Conservation (phyloP, 2,329 filamentous ascomycete species). For the Penicillium fuscoglaucum region DNA sequence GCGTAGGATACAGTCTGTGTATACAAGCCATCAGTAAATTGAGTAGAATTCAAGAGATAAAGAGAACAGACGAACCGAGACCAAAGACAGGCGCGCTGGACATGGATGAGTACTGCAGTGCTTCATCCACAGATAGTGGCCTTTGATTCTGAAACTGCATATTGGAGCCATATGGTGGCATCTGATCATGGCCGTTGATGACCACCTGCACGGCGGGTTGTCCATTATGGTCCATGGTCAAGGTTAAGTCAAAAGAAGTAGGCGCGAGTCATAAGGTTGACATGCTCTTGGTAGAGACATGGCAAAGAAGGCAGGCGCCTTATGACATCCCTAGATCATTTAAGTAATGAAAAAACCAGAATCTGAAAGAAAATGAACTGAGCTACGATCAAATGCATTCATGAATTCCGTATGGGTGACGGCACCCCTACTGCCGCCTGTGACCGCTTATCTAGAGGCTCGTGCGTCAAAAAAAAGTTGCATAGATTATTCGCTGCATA, state of each 20-base stretch:
- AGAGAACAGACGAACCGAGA: conserved; percentile 36
- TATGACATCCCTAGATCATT: conserved; percentile 24
- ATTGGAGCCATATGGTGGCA: conserved; percentile 27
- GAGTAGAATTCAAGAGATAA: conserved; percentile 14
- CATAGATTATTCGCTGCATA: conserved; percentile 3
- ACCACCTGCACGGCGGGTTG: conserved; percentile 45
- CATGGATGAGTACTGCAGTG: conserved; percentile 52
- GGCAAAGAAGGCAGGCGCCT: conserved; percentile 22
- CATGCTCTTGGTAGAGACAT: conserved; percentile 38
- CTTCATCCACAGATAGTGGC: conserved; percentile 49
- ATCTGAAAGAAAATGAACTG: conserved; percentile 11
- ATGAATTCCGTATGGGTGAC: conserved; percentile 19
- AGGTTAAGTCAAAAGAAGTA: conserved; percentile 25
- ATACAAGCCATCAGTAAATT: conserved; percentile 22
- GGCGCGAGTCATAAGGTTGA: conserved; percentile 25
- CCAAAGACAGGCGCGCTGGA: conserved; percentile 51
- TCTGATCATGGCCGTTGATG: conserved; percentile 39
- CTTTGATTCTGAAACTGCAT: conserved; percentile 32
- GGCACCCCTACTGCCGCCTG: conserved; percentile 18
- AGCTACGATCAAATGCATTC: conserved; percentile 17
- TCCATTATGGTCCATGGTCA: conserved; percentile 44
- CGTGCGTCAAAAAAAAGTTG: conserved; percentile 28
- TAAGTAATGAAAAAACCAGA: background rate
- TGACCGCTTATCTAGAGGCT: conserved; percentile 24
- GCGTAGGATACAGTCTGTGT: conserved; percentile 43